These are phyloP conservation scores for Salix suchowensis DNA, from an alignment of 345 rosid species.

Conservation along the genomic window DNA sequence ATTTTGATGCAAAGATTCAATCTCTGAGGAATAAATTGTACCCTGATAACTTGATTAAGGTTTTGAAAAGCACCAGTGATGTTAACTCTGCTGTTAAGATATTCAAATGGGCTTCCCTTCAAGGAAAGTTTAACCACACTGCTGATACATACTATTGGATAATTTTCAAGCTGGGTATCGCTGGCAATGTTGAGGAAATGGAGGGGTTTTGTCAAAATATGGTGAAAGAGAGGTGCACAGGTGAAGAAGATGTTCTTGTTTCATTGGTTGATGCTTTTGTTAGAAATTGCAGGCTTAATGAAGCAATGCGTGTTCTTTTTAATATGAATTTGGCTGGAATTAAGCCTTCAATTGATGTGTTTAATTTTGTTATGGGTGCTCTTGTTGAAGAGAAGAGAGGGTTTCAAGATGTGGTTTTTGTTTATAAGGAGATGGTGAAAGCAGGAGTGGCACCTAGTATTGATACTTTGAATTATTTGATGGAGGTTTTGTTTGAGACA, in stretches of 20 bases:
- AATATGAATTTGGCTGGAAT: constrained; percentile 33
- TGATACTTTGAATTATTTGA: constrained; percentile 43
- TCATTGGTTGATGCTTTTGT: constrained; percentile 38
- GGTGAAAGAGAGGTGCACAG: constrained; percentile 30
- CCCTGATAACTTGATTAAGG: constrained; percentile 38
- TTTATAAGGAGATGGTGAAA: constrained; percentile 62
- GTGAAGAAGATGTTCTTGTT: constrained; percentile 28
- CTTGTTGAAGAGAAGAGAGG: constrained; percentile 37
- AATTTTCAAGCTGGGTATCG: constrained; percentile 48
- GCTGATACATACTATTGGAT: constrained; percentile 41
- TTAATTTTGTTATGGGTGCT: constrained; percentile 40
- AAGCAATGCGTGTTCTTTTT: constrained; percentile 38
- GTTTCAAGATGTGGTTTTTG: constrained; percentile 37
- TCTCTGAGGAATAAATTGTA: constrained; percentile 27
- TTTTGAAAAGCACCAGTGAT: constrained; percentile 38
- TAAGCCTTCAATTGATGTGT: constrained; percentile 29
- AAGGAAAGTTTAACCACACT: constrained; percentile 40
- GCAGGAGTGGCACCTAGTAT: constrained; percentile 41
- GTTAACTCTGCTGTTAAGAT: constrained; percentile 37
- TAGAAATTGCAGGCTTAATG: constrained; percentile 26
- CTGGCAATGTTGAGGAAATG: constrained; percentile 40
- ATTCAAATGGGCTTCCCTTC: constrained; percentile 51
- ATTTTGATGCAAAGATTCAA: constrained; percentile 34
- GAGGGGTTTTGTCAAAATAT: constrained; percentile 36
- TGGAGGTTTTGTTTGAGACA: constrained; percentile 42